phyloP scores from a whole-genome alignment of 441 rosid genomes.

The Erodium moschatum region DNA sequence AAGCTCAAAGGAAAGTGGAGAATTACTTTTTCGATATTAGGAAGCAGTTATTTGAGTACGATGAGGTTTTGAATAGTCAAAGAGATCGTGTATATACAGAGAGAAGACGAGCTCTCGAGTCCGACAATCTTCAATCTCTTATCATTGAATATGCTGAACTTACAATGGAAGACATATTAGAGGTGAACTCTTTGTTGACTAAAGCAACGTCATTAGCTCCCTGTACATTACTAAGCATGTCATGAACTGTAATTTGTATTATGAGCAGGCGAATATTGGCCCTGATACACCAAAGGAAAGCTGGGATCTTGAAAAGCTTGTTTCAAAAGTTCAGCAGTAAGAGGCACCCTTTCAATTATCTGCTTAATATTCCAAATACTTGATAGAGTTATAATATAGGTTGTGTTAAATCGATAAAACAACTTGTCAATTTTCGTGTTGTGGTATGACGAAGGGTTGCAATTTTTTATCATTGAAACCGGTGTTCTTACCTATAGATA shows the following conservation, averaged over 20 bases:
- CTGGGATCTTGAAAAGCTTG: constrained; percentile 90
- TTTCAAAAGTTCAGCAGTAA: constrained; percentile 91
- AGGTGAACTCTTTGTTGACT: constrained; percentile 38
- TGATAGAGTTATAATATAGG: not conserved
- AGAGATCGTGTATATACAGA: constrained; percentile 93
- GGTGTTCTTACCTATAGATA: not conserved
- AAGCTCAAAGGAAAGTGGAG: constrained; percentile 97
- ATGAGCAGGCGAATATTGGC: constrained; percentile 79
- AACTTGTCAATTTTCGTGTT: not conserved
- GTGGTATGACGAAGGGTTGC: not conserved
- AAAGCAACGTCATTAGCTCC: not conserved
- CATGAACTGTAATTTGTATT: constrained; percentile 13
- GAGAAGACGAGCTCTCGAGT: constrained; percentile 89
- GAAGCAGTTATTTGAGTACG: constrained; percentile 88
- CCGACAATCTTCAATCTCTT: constrained; percentile 74
- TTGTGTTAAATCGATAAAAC: not conserved
- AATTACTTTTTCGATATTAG: constrained; percentile 89
- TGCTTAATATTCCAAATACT: not conserved
- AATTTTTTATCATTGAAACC: not conserved
- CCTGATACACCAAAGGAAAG: constrained; percentile 57
- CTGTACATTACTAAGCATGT: not conserved
- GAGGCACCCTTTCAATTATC: constrained; percentile 18
- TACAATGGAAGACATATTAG: constrained; percentile 92
- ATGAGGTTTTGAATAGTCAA: constrained; percentile 93
- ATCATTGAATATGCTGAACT: constrained; percentile 90